phyloP scores from a whole-genome alignment of 164 flowering plant genomes.

The Piper longum region DNA sequence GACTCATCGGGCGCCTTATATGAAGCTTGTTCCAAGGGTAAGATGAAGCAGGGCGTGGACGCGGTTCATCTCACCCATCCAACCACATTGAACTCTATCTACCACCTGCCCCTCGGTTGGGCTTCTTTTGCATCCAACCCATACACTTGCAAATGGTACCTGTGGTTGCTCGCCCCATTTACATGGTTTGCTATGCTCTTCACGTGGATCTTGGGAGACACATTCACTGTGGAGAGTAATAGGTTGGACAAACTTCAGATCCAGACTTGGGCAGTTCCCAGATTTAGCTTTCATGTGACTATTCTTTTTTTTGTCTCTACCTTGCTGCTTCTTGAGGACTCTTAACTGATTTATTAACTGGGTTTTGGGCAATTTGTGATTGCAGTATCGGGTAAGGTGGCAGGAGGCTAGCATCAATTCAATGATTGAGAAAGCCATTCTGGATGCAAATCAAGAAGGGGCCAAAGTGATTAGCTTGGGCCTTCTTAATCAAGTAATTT shows the following conservation, averaged over 20 bases:
- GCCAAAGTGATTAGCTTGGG: constrained; percentile 56
- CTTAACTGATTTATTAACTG: not conserved
- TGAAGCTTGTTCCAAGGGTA: constrained; percentile 23
- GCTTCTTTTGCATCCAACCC: constrained; percentile 51
- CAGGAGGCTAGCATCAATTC: constrained; percentile 33
- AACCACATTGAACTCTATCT: constrained; percentile 55
- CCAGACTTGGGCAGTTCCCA: constrained; percentile 63
- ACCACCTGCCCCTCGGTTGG: constrained; percentile 48
- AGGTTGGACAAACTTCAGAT: constrained; percentile 30
- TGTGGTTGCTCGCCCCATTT: constrained; percentile 51
- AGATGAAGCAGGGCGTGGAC: constrained; percentile 24
- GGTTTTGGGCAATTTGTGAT: not conserved
- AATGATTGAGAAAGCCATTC: constrained; percentile 51
- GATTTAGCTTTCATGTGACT: constrained; percentile 45
- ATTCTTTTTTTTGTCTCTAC: too few species aligned
- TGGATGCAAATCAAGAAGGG: constrained; percentile 49
- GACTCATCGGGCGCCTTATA: constrained; percentile 32
- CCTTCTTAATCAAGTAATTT: constrained; percentile 41
- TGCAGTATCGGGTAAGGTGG: constrained; percentile 10
- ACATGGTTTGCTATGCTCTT: constrained; percentile 26
- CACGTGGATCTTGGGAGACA: constrained; percentile 35
- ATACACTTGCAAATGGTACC: constrained; percentile 44
- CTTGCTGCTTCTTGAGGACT: too few species aligned
- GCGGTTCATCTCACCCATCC: constrained; percentile 65
- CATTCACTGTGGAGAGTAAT: constrained; percentile 45